phyloP scores from a whole-genome alignment of 176 grass and related monocot genomes.

The Zea luxurians region DNA sequence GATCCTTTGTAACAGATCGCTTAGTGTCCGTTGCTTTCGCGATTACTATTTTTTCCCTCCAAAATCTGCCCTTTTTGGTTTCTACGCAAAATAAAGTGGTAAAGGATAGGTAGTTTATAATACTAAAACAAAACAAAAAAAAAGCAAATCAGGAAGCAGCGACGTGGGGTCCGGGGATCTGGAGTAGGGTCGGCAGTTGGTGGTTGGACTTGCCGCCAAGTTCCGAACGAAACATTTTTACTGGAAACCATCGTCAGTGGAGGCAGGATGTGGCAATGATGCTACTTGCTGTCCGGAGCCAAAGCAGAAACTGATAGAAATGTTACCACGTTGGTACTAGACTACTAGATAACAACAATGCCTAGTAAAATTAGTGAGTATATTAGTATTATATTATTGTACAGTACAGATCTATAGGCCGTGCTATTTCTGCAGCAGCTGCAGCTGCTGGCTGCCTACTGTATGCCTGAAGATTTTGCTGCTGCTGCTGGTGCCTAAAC shows the following conservation, averaged over 20 bases:
- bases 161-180: slow-evolving; percentile 26
- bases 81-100: slow-evolving; percentile 22
- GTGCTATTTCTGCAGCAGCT: no score
- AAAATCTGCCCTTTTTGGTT: neutral
- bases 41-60: neutral
- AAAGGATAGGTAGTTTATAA: neutral
- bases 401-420: neutral
- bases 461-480: no score
- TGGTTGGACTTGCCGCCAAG: slow-evolving; percentile 46
- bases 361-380: neutral
- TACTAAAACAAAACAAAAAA: neutral
- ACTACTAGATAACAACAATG: neutral
- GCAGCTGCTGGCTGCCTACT: no score
- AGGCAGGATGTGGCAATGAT: neutral
- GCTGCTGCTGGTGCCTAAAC: no score
- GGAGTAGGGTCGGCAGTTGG: slow-evolving; percentile 34
- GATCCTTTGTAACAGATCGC: slow-evolving; percentile 6
- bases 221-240: slow-evolving; percentile 3
- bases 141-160: neutral
- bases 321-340: neutral
- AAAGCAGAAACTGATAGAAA: neutral
- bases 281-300: neutral
- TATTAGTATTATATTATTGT: neutral
- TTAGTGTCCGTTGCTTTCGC: neutral
- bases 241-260: neutral